Evolutionary conservation across 495 filamentous ascomycete genomes (phyloP), one percentile per base, ranked within the genome.

Genomic region (Aspergillus diversus): DNA sequence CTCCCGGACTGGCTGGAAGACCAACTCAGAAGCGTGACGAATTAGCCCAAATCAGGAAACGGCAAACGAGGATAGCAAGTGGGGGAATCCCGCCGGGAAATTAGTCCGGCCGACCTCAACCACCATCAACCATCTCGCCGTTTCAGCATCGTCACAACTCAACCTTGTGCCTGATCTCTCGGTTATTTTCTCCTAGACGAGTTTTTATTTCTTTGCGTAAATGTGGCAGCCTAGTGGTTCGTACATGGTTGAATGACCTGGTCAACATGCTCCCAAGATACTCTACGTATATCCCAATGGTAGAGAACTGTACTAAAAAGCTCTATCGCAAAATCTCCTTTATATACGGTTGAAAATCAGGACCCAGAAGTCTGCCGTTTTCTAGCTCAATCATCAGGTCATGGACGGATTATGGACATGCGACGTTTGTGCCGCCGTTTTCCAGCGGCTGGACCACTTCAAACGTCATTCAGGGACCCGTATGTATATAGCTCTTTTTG

Each of bases 361-460:
- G 32, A 5, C 16, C 15, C 47, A 50, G 11, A 50, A 33, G 17
- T n/a, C 48, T 31, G 39, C 47, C 32, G 6, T 1, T 21, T 47
- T 42, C 33, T 4, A 42, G 31, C 3, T 47, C 31, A 53, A 61
- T 17, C n/a, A 59, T 37, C 53, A n/a, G 37, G 56, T 33, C 33
- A 31, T 35, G 33, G 47, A 51, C 17, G 43, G 48, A 47, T 8
- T 9, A 11, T 74, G 73, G 75, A 70, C 46, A 39, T 77, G 75
- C 57, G 59, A 74, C 47, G 43, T 65, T 31, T 77, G 74, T 52
- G n/a, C 61, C n/a, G 63, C 74, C 2, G 55, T 39, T 31, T 77
- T 78, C 55, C 64, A 67, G 17, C 68, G 74, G 33, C 32, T 71
- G 47, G 71, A 75, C 66, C 74, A 78, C 58, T 56, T 72, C 57